These are phyloP conservation scores for Vitellaria paradoxa DNA, from an alignment of 179 eudicot species.

Conservation along the genomic window DNA sequence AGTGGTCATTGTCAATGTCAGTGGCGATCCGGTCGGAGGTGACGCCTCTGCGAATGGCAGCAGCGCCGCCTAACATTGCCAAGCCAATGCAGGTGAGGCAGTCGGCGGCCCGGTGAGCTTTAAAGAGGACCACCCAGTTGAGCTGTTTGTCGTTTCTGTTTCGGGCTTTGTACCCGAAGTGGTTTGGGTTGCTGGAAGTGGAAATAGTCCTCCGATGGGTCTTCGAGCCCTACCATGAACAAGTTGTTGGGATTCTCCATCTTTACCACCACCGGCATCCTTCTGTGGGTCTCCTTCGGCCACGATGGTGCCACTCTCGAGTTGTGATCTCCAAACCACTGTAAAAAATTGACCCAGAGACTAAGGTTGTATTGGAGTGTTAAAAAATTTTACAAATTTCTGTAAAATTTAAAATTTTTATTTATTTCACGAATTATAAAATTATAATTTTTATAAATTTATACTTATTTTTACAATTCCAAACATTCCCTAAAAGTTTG, in stretches of 20 bases:
- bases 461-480: no score
- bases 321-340: not conserved
- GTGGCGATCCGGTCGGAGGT: constrained; percentile 61
- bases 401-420: no score
- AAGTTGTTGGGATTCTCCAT: constrained; percentile 95
- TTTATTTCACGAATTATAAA: no score
- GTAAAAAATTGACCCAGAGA: no score
- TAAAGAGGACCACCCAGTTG: constrained; percentile 94
- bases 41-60: constrained; percentile 72
- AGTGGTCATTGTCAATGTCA: constrained; percentile 18
- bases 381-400: no score
- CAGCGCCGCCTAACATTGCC: constrained; percentile 38
- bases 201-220: constrained; percentile 50
- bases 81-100: constrained; percentile 70
- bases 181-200: constrained; percentile 16
- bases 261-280: constrained; percentile 85
- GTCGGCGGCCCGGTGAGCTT: constrained; percentile 89
- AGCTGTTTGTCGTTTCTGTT: constrained; percentile 84
- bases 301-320: constrained; percentile 50
- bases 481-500: no score
- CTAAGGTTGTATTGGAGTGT: no score
- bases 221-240: constrained; percentile 77
- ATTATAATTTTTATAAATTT: no score
- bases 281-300: constrained; percentile 46
- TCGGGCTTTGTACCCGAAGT: constrained; percentile 25